Conservation (phyloP, 1,139 yeast genomes). For the Debaryomycetaceae sp. region DNA sequence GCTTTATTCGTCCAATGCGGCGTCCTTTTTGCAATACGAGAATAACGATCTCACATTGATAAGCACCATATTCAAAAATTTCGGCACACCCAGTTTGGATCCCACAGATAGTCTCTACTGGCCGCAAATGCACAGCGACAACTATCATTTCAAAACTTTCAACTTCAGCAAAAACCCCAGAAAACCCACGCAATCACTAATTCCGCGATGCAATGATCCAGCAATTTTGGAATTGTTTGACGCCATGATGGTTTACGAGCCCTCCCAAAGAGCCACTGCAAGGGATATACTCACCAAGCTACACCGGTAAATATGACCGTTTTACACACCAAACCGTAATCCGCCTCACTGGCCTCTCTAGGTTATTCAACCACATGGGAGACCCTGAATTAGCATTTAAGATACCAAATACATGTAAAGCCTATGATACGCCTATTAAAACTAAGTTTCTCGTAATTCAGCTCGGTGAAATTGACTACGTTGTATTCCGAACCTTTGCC, state of each 20-base stretch:
- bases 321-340: too few relatives aligned
- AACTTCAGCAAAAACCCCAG: conserved; percentile 19
- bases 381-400: too few relatives aligned
- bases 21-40: conserved; percentile 37
- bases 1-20: conserved; percentile 48
- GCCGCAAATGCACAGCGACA: conserved; percentile 34
- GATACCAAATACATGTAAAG: too few relatives aligned
- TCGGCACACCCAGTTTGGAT: conserved; percentile 67
- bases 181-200: conserved; percentile 11
- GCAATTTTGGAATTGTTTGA: conserved; percentile 16
- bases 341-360: too few relatives aligned
- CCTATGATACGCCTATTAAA: too few relatives aligned
- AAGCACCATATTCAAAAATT: conserved; percentile 53
- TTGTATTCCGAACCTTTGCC: too few relatives aligned
- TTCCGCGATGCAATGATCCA: conserved; percentile 26
- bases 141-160: conserved; percentile 30
- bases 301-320: too few relatives aligned
- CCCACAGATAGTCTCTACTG: conserved; percentile 32
- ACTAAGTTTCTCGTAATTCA: too few relatives aligned
- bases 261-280: conserved; percentile 14
- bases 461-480: too few relatives aligned
- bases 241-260: conserved; percentile 24
- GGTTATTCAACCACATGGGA: too few relatives aligned
- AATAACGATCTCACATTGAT: conserved; percentile 66
- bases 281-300: conserved; percentile 6